Conservation (phyloP, 2,329 filamentous ascomycete species). For the Mycogone perniciosa region DNA sequence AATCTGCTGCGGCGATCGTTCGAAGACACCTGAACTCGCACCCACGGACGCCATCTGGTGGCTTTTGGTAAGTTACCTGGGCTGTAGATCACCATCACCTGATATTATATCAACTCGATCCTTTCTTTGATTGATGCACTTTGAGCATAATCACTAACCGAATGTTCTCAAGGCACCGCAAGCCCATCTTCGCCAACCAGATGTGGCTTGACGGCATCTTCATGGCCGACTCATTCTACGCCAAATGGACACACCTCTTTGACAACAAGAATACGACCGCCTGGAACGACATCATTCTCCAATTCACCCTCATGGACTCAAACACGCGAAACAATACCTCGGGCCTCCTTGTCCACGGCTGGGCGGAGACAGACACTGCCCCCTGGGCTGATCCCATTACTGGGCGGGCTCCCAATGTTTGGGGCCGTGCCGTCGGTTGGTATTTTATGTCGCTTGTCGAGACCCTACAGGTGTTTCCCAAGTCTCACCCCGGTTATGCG, state of each 20-base stretch:
- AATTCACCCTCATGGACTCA: constrained; percentile 39
- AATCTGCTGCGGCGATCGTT: constrained; percentile 40
- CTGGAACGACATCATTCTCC: constrained; percentile 38
- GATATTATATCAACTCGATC: too few species aligned
- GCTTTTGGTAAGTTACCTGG: constrained; percentile 37
- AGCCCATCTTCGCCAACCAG: constrained; percentile 42
- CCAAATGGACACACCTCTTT: constrained; percentile 33
- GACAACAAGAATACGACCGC: constrained; percentile 33
- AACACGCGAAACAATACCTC: constrained; percentile 34
- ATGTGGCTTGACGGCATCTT: constrained; percentile 55
- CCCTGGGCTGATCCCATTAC: constrained; percentile 45
- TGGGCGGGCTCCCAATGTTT: constrained; percentile 45
- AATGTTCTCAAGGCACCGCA: constrained; percentile 28
- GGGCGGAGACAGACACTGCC: constrained; percentile 37
- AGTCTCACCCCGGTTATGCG: constrained; percentile 28
- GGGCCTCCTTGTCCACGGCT: constrained; percentile 47
- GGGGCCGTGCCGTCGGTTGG: constrained; percentile 48
- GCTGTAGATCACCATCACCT: too few species aligned
- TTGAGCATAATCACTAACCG: background rate
- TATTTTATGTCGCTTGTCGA: constrained; percentile 47
- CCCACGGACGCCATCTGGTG: constrained; percentile 43
- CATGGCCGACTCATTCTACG: constrained; percentile 42
- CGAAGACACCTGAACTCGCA: constrained; percentile 41
- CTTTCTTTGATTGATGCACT: too few species aligned
- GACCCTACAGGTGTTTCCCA: constrained; percentile 40